Conservation (phyloP, 768 basidiomycete species). For the Hypsizygus marmoreus region DNA sequence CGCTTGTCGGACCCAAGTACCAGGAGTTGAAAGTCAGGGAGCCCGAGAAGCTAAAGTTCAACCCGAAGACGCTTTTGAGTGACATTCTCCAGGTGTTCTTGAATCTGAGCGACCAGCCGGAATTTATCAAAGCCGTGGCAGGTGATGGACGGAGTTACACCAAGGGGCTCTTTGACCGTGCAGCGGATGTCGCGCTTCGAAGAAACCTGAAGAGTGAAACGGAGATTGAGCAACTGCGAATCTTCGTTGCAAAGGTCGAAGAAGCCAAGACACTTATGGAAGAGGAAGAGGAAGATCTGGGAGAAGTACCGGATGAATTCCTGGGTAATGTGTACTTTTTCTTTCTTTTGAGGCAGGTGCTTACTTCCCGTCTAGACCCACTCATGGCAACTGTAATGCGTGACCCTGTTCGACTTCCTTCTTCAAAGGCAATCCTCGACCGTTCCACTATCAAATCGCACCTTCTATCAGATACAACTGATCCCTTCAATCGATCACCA, state of each 20-base stretch:
- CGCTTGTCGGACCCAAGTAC: slow-evolving; percentile 86
- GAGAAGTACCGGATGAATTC: slow-evolving; percentile 95
- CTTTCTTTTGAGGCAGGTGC: slow-evolving; percentile 10
- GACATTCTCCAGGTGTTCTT: slow-evolving; percentile 91
- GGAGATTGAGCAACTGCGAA: slow-evolving; percentile 70
- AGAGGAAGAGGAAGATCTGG: slow-evolving; percentile 83
- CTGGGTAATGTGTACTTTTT: slow-evolving; percentile 58
- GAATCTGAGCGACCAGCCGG: slow-evolving; percentile 78
- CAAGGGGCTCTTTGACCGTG: slow-evolving; percentile 79
- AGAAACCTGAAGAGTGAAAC: slow-evolving; percentile 70
- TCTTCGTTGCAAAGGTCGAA: slow-evolving; percentile 84
- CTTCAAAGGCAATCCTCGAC: slow-evolving; percentile 79
- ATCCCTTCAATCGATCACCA: slow-evolving; percentile 94
- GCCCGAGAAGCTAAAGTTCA: slow-evolving; percentile 87
- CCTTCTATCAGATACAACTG: slow-evolving; percentile 84
- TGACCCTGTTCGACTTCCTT: slow-evolving; percentile 90
- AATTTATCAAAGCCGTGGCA: slow-evolving; percentile 86
- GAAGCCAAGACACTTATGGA: slow-evolving; percentile 76
- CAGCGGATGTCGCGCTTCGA: slow-evolving; percentile 64
- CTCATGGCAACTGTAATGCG: slow-evolving; percentile 93
- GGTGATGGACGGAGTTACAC: slow-evolving; percentile 92
- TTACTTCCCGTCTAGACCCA: slow-evolving; percentile 58
- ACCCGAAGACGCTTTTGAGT: slow-evolving; percentile 77
- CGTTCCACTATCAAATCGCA: slow-evolving; percentile 94
- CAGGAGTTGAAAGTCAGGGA: slow-evolving; percentile 85